A percentile compares a stretch with the other conserved stretches of the same genome.
phyloP scores from a whole-genome alignment of 352 stramenopile genomes.

The Pythium phragmitis region DNA sequence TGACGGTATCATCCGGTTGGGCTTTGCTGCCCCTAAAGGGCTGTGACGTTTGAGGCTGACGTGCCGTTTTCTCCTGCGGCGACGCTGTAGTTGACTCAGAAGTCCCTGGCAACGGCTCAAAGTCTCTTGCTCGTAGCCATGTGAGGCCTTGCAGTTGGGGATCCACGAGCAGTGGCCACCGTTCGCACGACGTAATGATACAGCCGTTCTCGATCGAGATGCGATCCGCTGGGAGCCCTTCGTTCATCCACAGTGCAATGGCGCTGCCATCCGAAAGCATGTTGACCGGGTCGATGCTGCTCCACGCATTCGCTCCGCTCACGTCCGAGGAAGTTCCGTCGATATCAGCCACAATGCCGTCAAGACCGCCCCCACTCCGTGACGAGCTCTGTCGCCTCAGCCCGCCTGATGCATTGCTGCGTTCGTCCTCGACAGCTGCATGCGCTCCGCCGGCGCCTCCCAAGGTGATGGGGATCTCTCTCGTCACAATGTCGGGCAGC shows the following conservation, averaged over 20 bases:
- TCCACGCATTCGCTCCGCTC: neutral
- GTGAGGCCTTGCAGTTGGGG: slow-evolving; percentile 89
- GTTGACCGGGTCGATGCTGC: slow-evolving; percentile 76
- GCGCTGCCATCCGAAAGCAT: slow-evolving; percentile 85
- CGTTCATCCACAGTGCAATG: slow-evolving; percentile 91
- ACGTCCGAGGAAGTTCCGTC: slow-evolving; percentile 4
- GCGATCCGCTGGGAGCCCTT: slow-evolving; percentile 86
- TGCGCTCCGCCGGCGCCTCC: neutral
- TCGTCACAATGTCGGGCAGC: slow-evolving; percentile 82
- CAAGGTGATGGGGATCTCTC: slow-evolving; percentile 82
- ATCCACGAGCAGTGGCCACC: slow-evolving; percentile 90
- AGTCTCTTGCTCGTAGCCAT: slow-evolving; percentile 76
- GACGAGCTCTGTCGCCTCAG: slow-evolving; percentile 21
- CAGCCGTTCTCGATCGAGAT: slow-evolving; percentile 93
- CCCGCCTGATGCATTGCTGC: neutral
- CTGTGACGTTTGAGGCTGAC: neutral
- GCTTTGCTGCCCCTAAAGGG: neutral
- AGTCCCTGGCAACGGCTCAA: slow-evolving; percentile 24
- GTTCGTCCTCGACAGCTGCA: slow-evolving; percentile 2
- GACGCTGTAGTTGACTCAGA: neutral
- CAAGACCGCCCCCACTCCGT: neutral
- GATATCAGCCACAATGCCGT: neutral
- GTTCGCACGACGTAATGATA: slow-evolving; percentile 86
- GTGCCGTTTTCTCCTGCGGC: neutral
- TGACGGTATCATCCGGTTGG: neutral